phyloP scores from a whole-genome alignment of 768 basidiomycete genomes.

The Amanita rimosa region DNA sequence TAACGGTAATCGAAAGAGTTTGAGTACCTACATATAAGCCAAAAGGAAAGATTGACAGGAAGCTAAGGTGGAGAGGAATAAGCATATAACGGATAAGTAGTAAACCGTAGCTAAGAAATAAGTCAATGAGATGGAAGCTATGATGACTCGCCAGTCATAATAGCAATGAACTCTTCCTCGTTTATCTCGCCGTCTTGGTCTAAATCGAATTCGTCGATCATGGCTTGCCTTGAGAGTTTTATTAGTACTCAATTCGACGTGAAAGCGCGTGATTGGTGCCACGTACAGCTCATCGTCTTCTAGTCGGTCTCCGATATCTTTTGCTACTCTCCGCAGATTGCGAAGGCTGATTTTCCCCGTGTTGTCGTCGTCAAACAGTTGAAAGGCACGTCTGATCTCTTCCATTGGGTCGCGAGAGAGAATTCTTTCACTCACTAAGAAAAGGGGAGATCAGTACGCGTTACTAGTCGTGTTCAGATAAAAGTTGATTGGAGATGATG shows the following conservation, averaged over 20 bases:
- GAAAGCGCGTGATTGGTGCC: slow-evolving; percentile 2
- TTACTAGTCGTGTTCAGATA: slow-evolving; percentile 11
- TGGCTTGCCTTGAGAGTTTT: slow-evolving; percentile 73
- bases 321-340: slow-evolving; percentile 88
- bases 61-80: background rate
- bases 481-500: slow-evolving; percentile 1
- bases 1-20: background rate
- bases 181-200: slow-evolving; percentile 98
- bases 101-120: slow-evolving; percentile 1
- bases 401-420: slow-evolving; percentile 92
- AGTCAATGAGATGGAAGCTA: background rate
- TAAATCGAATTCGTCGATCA: slow-evolving; percentile 99
- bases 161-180: slow-evolving; percentile 91
- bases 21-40: slow-evolving; percentile 1
- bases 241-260: slow-evolving; percentile 1
- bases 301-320: slow-evolving; percentile 90
- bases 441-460: background rate
- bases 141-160: slow-evolving; percentile 90
- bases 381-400: slow-evolving; percentile 92
- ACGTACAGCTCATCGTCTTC: slow-evolving; percentile 96
- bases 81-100: background rate
- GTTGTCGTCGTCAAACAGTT: slow-evolving; percentile 92
- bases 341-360: slow-evolving; percentile 90
- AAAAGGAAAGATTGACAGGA: background rate
- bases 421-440: slow-evolving; percentile 85